phyloP scores from a whole-genome alignment of 164 flowering plant species.

The Vitis cinerea region DNA sequence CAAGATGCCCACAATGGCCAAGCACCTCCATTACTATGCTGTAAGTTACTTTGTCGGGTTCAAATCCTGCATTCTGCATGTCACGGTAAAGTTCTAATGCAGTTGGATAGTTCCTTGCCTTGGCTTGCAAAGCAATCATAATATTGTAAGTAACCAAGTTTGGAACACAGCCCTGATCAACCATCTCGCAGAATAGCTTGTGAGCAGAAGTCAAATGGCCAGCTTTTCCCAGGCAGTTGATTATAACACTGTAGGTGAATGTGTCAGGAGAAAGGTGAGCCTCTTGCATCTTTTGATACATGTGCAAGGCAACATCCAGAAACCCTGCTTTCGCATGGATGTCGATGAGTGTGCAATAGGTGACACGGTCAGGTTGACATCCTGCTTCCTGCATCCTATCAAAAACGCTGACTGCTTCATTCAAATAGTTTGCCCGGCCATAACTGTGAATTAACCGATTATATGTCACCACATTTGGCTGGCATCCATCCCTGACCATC shows the following conservation, averaged over 20 bases:
- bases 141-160: slow-evolving; percentile 90
- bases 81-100: slow-evolving; percentile 78
- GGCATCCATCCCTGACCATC: slow-evolving; percentile 84
- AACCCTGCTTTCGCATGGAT: slow-evolving; percentile 97
- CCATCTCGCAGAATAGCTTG: slow-evolving; percentile 82
- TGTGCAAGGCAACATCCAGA: slow-evolving; percentile 84
- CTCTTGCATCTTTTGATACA: slow-evolving; percentile 80
- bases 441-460: slow-evolving; percentile 94
- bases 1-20: slow-evolving; percentile 90
- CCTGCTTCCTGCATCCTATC: slow-evolving; percentile 70
- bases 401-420: slow-evolving; percentile 72
- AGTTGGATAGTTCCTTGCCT: slow-evolving; percentile 75
- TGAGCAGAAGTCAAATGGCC: slow-evolving; percentile 78
- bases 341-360: slow-evolving; percentile 93
- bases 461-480: slow-evolving; percentile 89
- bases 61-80: slow-evolving; percentile 85
- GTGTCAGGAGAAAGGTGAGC: slow-evolving; percentile 94
- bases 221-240: slow-evolving; percentile 95
- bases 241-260: slow-evolving; percentile 94
- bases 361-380: slow-evolving; percentile 85
- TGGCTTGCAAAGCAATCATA: slow-evolving; percentile 93
- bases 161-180: slow-evolving; percentile 79
- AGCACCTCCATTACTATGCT: slow-evolving; percentile 97
- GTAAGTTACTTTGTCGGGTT: slow-evolving; percentile 93
- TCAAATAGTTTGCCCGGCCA: slow-evolving; percentile 86